Conservation (phyloP, 768 basidiomycete species). For the Tulasnella sp. region DNA sequence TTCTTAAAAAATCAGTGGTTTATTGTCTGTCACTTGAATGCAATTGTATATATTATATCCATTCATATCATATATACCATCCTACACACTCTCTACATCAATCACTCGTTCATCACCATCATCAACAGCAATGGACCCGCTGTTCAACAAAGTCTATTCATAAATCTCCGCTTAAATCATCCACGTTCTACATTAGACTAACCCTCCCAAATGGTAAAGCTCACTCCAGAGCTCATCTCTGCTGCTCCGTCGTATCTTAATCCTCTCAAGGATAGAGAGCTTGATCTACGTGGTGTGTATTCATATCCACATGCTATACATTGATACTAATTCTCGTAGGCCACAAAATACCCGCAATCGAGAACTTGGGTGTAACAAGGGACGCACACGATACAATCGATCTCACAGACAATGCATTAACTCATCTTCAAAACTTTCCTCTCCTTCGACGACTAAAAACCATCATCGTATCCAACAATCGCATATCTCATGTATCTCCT, state of each 20-base stretch:
- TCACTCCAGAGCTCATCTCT: constrained; percentile 86
- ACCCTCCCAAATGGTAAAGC: constrained; percentile 74
- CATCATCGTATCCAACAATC: constrained; percentile 80
- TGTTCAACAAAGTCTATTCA: no score
- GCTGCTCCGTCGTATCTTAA: constrained; percentile 67
- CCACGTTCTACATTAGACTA: no score
- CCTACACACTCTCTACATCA: no score
- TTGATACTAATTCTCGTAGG: constrained; percentile 32
- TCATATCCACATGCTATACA: not conserved
- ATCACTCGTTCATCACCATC: no score
- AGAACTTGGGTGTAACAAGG: constrained; percentile 92
- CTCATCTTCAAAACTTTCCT: constrained; percentile 71
- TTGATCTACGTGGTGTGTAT: constrained; percentile 71
- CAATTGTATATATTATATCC: no score
- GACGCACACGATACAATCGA: constrained; percentile 92
- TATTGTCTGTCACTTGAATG: no score
- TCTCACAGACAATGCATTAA: constrained; percentile 82
- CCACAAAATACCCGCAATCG: constrained; percentile 87
- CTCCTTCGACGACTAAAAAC: constrained; percentile 73
- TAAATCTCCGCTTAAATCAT: no score
- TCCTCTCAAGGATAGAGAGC: constrained; percentile 76
- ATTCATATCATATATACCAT: no score
- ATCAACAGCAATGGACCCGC: no score
- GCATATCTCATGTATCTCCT: constrained; percentile 68
- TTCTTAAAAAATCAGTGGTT: no score